These are phyloP conservation scores for Pseudonitzschia multiseries DNA, from an alignment of 108 stramenopile genomes.

Conservation along the genomic window DNA sequence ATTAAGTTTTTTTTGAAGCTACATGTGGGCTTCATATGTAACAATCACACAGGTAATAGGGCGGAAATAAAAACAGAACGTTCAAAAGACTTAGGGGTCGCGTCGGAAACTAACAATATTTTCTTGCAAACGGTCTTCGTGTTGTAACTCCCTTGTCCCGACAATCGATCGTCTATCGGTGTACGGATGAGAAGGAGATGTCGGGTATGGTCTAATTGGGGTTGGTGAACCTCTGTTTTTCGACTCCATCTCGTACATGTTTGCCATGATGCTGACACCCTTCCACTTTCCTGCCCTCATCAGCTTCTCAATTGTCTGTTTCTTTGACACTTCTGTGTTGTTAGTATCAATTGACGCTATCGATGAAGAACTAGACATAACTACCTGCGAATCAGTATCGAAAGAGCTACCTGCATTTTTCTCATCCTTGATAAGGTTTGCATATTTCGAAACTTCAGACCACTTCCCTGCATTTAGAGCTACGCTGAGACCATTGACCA, in stretches of 20 bases:
- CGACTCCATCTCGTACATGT: constrained; percentile 41
- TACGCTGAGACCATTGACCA: constrained; percentile 8
- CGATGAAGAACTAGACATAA: constrained; percentile 1
- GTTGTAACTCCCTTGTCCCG: constrained; percentile 16
- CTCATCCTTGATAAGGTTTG: constrained; percentile 30
- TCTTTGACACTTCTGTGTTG: constrained; percentile 17
- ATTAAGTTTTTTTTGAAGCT: no score
- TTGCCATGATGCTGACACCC: constrained; percentile 41
- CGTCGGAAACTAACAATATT: constrained; percentile 16
- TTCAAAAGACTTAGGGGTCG: background rate
- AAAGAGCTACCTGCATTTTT: constrained; percentile 14
- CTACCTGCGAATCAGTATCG: constrained; percentile 3
- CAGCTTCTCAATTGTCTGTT: constrained; percentile 29
- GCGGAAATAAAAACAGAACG: background rate
- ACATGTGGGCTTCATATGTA: no score
- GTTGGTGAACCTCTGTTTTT: constrained; percentile 3
- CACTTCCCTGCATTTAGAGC: constrained; percentile 35
- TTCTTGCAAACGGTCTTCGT: constrained; percentile 11
- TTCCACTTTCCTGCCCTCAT: constrained; percentile 32
- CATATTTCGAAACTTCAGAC: constrained; percentile 31
- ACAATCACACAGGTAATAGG: no score
- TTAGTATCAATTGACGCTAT: background rate
- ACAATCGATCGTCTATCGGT: background rate
- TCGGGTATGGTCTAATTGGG: background rate
- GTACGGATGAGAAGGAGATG: background rate